Base-by-base conservation (phyloP, 495 filamentous ascomycete genomes). In the Chlorociboria aeruginascens region DNA sequence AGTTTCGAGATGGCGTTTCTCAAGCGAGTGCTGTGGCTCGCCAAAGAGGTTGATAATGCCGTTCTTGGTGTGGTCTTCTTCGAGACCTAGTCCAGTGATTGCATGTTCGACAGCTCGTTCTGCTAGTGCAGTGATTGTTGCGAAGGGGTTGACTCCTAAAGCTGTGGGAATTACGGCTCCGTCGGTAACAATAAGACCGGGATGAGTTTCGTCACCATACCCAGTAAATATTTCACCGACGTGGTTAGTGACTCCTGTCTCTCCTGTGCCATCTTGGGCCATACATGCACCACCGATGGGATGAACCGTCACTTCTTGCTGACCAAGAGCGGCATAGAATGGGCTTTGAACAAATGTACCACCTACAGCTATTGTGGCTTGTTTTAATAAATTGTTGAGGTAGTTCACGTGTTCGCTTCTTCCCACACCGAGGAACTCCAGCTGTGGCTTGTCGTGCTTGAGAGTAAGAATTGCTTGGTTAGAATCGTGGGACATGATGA, bases 401-500 rank as follows among this genome's bases (percentile, higher is more conserved):
- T 70, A 50, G 45, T 72, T 68, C 34, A 79, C 69, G 53, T 79
- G 73, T 36, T 69, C 64, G 38, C 66, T 73, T 29, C 70, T 63
- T 3, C 69, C 71, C 16, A 79, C 74, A 7, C 77, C 78, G 2
- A 74, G 56, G 51, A 80, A 81, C 43, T 76, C 70, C 0, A 82
- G 60, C 16, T 74, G 63, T 1, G 74, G 73, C 54, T 79, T 78
- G 53, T 81, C 76, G 40, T 77, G 63, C 54, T 80, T 64, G 14
- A 85, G 55, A 3, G 71, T 72, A 40, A 85, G 52, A 8, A 71
- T 70, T 3, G 74, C 73, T 62, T 84, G 73, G 59, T 82, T 81
- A 41, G 71, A 77, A 52, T 83, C 81, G 52, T 85, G 80, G 7
- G 72, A 78, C 81, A 86, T 84, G 48, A 83, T 71, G n/a, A 84